Evolutionary conservation across 129 eudicot genomes (phyloP).

Genomic region (Heracleum sosnowskyi): DNA sequence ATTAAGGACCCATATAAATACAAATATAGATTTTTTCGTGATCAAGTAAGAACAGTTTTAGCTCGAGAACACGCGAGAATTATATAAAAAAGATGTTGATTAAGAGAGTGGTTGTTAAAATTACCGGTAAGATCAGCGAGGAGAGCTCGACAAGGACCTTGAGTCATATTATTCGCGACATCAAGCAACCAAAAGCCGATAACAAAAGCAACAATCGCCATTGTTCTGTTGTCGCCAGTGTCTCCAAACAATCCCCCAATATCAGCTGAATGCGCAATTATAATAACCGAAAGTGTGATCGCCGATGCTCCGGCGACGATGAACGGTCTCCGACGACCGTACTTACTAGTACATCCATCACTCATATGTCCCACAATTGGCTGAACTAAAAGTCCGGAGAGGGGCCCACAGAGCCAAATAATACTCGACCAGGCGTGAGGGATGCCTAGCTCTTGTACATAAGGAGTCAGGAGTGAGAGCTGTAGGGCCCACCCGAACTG

Average conservation of each 20-base stretch:
- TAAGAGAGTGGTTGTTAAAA: not conserved
- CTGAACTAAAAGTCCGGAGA: slow-evolving; percentile 86
- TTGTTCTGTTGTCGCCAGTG: slow-evolving; percentile 30
- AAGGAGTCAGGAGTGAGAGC: slow-evolving; percentile 75
- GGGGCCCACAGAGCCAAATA: slow-evolving; percentile 94
- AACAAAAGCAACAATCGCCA: slow-evolving; percentile 61
- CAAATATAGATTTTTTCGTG: too few species aligned
- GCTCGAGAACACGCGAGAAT: not conserved
- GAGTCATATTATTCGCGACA: slow-evolving; percentile 92
- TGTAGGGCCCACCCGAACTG: slow-evolving; percentile 99
- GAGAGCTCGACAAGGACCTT: slow-evolving; percentile 94
- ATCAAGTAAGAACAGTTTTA: not conserved
- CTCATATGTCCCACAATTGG: slow-evolving; percentile 88
- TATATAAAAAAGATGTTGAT: not conserved
- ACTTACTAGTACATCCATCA: slow-evolving; percentile 68
- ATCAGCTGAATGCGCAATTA: slow-evolving; percentile 80
- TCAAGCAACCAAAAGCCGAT: slow-evolving; percentile 96
- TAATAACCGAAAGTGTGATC: slow-evolving; percentile 51
- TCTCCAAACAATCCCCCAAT: slow-evolving; percentile 76
- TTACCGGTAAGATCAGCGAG: slow-evolving; percentile 94
- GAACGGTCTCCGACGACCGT: slow-evolving; percentile 85
- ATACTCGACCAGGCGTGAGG: slow-evolving; percentile 93
- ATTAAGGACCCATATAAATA: not conserved
- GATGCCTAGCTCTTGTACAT: slow-evolving; percentile 86
- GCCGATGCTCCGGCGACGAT: slow-evolving; percentile 55